Evolutionary conservation across 768 basidiomycete species (phyloP).

Genomic region (Rhodotorula paludigena): DNA sequence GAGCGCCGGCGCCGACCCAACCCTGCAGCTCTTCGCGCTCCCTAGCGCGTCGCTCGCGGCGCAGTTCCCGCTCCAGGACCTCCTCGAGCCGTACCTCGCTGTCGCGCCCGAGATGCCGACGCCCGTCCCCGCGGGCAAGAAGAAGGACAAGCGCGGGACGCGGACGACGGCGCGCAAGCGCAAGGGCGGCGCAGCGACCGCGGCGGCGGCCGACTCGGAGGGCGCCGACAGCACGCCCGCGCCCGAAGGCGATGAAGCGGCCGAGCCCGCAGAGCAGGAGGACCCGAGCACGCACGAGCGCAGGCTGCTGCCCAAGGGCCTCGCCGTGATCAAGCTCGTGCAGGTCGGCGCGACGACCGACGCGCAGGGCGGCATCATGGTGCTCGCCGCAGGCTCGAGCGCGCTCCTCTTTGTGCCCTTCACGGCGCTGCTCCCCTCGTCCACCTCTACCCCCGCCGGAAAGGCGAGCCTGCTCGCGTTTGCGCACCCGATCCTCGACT

Average conservation of each 20-base stretch:
- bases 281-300: not conserved
- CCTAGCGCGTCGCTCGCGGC: conserved; percentile 46
- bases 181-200: not conserved
- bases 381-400: conserved; percentile 29
- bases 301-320: conserved; percentile 21
- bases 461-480: conserved; percentile 16
- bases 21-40: conserved; percentile 76
- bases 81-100: conserved; percentile 12
- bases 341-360: conserved; percentile 19
- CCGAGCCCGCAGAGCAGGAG: not conserved
- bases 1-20: conserved; percentile 81
- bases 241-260: not conserved
- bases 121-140: conserved; percentile 10
- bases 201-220: not conserved
- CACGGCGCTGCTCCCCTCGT: conserved; percentile 13
- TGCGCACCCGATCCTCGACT: conserved; percentile 28
- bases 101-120: conserved; percentile 21
- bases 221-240: not conserved
- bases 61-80: conserved; percentile 16
- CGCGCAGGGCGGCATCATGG: conserved; percentile 23
- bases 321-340: conserved; percentile 35
- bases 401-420: conserved; percentile 34
- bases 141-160: conserved; percentile 29
- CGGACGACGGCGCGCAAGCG: conserved; percentile 12
- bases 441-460: not conserved